Evolutionary conservation across 257 asterid species (phyloP).

Genomic region (Nicotiana knightiana): DNA sequence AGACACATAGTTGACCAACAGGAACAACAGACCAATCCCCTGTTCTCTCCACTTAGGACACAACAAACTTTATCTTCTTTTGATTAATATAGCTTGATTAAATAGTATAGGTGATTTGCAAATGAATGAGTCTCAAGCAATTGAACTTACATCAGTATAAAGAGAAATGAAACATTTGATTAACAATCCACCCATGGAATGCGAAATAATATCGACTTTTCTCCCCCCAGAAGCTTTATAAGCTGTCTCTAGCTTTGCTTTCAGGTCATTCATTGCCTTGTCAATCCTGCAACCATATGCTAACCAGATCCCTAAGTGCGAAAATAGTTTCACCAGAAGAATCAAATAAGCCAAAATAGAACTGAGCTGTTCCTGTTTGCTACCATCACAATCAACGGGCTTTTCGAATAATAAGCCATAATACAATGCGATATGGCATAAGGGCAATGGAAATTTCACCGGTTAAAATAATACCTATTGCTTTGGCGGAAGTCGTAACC

Average conservation of each 20-base stretch:
- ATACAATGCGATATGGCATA: background rate
- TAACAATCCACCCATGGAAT: conserved; percentile 93
- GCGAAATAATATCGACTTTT: conserved; percentile 78
- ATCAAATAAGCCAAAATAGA: background rate
- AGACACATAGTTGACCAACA: background rate
- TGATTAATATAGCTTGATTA: background rate
- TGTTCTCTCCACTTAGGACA: background rate
- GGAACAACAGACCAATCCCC: background rate
- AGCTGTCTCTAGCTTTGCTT: conserved; percentile 65
- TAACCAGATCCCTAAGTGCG: conserved; percentile 7
- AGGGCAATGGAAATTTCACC: conserved; percentile 6
- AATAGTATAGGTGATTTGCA: background rate
- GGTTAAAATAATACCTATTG: conserved; percentile 52
- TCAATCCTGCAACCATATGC: conserved; percentile 54
- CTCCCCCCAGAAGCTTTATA: conserved; percentile 89
- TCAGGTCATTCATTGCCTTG: conserved; percentile 60
- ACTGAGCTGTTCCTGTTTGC: background rate
- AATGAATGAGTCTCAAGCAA: conserved; percentile 1
- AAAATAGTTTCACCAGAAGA: background rate
- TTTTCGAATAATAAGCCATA: background rate
- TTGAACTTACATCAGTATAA: conserved; percentile 57
- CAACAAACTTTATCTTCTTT: background rate
- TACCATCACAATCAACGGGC: background rate
- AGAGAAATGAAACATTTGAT: conserved; percentile 61
- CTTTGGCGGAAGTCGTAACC: conserved; percentile 98